These are phyloP conservation scores for Peronospora destructor DNA, from an alignment of 352 stramenopile genomes.

Conservation along the genomic window DNA sequence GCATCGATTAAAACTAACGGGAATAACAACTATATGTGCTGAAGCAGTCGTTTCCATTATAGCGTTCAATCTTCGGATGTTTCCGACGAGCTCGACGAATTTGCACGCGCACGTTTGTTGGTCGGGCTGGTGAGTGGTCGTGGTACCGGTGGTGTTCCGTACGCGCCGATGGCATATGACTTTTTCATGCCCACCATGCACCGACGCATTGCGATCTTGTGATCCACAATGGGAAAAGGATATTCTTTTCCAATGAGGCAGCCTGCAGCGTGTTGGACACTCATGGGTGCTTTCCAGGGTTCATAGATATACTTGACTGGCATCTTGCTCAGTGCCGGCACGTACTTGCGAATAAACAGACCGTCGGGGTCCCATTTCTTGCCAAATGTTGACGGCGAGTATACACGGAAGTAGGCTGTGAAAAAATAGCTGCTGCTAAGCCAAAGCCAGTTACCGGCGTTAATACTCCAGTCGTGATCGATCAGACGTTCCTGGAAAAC, in stretches of 20 bases:
- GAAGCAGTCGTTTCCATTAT: slow-evolving; percentile 1
- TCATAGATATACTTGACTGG: slow-evolving; percentile 96
- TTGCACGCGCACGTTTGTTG: slow-evolving; percentile 30
- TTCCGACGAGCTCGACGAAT: slow-evolving; percentile 28
- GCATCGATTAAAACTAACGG: slow-evolving; percentile 17
- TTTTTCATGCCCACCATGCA: slow-evolving; percentile 87
- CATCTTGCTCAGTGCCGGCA: slow-evolving; percentile 87
- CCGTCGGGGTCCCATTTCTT: slow-evolving; percentile 94
- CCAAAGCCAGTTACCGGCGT: slow-evolving; percentile 97
- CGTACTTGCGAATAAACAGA: slow-evolving; percentile 88
- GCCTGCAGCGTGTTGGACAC: slow-evolving; percentile 70
- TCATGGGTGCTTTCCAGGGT: slow-evolving; percentile 91
- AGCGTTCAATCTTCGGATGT: slow-evolving; percentile 28
- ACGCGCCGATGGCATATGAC: slow-evolving; percentile 63
- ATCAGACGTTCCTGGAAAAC: slow-evolving; percentile 91
- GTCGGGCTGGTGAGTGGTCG: slow-evolving; percentile 16
- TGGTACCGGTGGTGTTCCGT: slow-evolving; percentile 19
- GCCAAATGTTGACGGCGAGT: slow-evolving; percentile 88
- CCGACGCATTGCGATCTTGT: slow-evolving; percentile 83
- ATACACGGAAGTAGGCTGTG: slow-evolving; percentile 96
- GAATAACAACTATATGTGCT: neutral
- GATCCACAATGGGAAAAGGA: slow-evolving; percentile 91
- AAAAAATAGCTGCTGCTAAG: slow-evolving; percentile 93
- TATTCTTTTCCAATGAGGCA: slow-evolving; percentile 91
- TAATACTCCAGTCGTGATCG: slow-evolving; percentile 95